phyloP scores from a whole-genome alignment of 2,329 filamentous ascomycete genomes.

The Fusarium avenaceum region DNA sequence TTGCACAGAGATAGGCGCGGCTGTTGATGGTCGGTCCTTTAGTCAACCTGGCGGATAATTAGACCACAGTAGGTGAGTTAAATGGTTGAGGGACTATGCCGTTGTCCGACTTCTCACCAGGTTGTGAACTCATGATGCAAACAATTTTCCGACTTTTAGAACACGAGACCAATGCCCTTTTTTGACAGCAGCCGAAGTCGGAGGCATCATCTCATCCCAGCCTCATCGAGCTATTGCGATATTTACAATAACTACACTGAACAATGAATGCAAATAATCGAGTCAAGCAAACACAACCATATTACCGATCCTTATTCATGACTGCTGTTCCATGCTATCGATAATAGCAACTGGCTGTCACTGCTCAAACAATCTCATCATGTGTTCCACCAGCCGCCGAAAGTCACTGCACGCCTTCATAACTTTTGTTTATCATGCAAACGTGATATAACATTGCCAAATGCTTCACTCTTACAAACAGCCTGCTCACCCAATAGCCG shows the following conservation, averaged over 20 bases:
- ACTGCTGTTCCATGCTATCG: neutral
- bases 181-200: neutral
- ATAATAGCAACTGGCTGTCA: slow-evolving; percentile 4
- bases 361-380: neutral
- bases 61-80: neutral
- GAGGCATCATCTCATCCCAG: neutral
- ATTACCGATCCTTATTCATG: neutral
- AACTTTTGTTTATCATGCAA: neutral
- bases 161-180: neutral
- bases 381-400: neutral
- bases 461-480: neutral
- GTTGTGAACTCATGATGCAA: slow-evolving; percentile 18
- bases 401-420: neutral
- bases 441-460: neutral
- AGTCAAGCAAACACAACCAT: neutral
- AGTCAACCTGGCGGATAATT: neutral
- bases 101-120: neutral
- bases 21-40: slow-evolving; percentile 27
- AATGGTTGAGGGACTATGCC: neutral
- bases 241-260: neutral
- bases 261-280: neutral
- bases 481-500: neutral
- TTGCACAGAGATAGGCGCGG: slow-evolving; percentile 31
- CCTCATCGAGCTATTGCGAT: neutral
- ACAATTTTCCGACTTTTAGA: neutral